A percentile compares a stretch with the other conserved stretches of the same genome.
phyloP scores from a whole-genome alignment of 176 grass and related monocot genomes.

The Elaeis guineensis region DNA sequence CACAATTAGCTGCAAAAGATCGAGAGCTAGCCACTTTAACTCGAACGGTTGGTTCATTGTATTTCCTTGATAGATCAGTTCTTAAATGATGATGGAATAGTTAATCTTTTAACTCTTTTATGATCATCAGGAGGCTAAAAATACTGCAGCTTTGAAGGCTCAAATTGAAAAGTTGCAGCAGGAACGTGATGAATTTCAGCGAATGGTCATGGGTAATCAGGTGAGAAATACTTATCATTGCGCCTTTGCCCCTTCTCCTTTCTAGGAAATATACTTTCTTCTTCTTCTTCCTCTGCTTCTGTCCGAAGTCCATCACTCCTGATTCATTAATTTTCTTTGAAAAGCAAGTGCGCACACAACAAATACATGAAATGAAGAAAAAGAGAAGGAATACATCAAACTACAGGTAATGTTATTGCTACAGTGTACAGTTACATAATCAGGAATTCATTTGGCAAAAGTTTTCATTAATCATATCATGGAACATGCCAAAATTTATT shows the following conservation, averaged over 20 bases:
- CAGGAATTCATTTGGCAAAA: no score
- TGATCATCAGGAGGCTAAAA: constrained; percentile 74
- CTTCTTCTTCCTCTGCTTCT: constrained; percentile 9
- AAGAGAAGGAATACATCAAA: constrained; percentile 97
- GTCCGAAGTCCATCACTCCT: neutral
- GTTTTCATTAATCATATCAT: no score
- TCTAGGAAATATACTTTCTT: neutral
- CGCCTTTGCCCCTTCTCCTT: neutral
- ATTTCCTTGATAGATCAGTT: neutral
- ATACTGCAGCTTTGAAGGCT: constrained; percentile 67
- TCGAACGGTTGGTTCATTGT: constrained; percentile 46
- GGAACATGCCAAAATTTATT: neutral
- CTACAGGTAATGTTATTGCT: constrained; percentile 56
- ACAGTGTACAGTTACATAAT: no score
- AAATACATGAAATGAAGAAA: constrained; percentile 99
- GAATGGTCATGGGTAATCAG: constrained; percentile 99
- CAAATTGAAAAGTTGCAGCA: constrained; percentile 96
- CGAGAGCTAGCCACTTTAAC: constrained; percentile 86
- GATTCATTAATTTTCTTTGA: constrained; percentile 28
- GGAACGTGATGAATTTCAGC: constrained; percentile 96
- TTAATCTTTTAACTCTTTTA: no score
- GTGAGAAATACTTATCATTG: constrained; percentile 26
- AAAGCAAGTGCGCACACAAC: constrained; percentile 93
- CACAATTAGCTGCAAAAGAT: constrained; percentile 87
- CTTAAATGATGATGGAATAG: no score